Evolutionary conservation across 2,329 filamentous ascomycete species (phyloP).

Genomic region (Diaporthe ampelina): DNA sequence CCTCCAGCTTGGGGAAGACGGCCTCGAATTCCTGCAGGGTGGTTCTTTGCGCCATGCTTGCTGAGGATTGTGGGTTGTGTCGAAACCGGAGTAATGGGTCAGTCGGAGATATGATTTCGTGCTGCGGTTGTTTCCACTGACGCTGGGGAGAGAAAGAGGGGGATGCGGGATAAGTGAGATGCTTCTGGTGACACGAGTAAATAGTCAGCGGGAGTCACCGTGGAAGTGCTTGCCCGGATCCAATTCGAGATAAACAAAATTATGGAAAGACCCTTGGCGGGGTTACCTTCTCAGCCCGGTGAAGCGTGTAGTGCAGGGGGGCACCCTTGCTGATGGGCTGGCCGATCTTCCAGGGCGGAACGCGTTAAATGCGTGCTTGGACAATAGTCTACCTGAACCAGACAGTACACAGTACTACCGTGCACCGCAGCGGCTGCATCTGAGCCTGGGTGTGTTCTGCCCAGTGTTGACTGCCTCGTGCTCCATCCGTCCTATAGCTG

Average conservation of each 20-base stretch:
- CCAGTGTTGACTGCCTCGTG: neutral
- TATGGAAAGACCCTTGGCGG: conserved; percentile 20
- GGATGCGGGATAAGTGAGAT: neutral
- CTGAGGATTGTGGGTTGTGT: conserved; percentile 1
- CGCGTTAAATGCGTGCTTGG: conserved; percentile 27
- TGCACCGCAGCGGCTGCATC: neutral
- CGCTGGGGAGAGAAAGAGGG: neutral
- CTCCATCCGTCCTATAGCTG: neutral
- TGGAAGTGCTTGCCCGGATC: neutral
- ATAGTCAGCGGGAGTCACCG: neutral
- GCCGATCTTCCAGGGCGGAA: neutral
- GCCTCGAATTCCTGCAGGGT: conserved; percentile 90
- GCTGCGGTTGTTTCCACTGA: neutral
- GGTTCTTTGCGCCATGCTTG: conserved; percentile 75
- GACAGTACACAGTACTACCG: no score
- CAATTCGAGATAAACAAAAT: conserved; percentile 33
- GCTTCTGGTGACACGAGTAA: conserved; percentile 5
- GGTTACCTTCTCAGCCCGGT: conserved; percentile 15
- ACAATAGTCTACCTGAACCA: conserved; percentile 3
- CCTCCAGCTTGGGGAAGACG: conserved; percentile 87
- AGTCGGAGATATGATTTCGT: neutral
- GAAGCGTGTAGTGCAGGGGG: neutral
- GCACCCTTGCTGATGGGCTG: neutral
- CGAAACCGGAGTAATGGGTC: neutral
- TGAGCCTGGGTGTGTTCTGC: neutral